A percentile compares a stretch with the other conserved stretches of the same genome.
These are phyloP conservation scores for Pseudozyma thailandica DNA, from an alignment of 1,284 basidiomycete genomes.

Conservation along the genomic window DNA sequence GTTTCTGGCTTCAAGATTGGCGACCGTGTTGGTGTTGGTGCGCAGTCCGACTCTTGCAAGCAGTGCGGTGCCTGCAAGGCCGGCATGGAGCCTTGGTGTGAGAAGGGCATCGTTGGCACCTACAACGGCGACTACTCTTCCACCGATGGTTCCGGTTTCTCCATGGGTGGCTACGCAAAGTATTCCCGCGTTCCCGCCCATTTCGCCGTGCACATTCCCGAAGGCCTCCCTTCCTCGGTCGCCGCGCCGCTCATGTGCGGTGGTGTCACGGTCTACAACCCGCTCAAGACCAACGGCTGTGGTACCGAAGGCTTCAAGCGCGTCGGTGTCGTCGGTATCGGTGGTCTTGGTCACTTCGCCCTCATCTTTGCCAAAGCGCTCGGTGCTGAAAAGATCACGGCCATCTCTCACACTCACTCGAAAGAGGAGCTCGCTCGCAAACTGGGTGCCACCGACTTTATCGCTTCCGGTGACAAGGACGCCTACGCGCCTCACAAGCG, in stretches of 20 bases:
- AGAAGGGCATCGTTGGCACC: conserved; percentile 44
- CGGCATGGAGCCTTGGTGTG: conserved; percentile 53
- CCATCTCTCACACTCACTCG: conserved; percentile 54
- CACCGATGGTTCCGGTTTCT: conserved; percentile 68
- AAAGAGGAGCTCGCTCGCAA: conserved; percentile 56
- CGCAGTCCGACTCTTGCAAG: conserved; percentile 73
- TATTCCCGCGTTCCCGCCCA: conserved; percentile 57
- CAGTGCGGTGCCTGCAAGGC: conserved; percentile 73
- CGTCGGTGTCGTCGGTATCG: conserved; percentile 61
- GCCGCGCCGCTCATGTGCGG: conserved; percentile 65
- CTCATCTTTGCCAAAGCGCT: conserved; percentile 60
- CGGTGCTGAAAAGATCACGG: conserved; percentile 57
- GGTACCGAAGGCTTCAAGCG: conserved; percentile 52
- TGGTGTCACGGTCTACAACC: conserved; percentile 63
- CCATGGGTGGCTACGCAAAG: conserved; percentile 58
- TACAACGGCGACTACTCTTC: conserved; percentile 71
- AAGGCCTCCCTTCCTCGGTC: conserved; percentile 52
- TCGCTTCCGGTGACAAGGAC: conserved; percentile 48
- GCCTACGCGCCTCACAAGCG: conserved; percentile 59
- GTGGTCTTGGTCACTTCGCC: conserved; percentile 62
- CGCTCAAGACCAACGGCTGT: conserved; percentile 60
- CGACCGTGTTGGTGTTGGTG: conserved; percentile 75
- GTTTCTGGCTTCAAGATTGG: conserved; percentile 74
- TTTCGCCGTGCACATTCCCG: conserved; percentile 65
- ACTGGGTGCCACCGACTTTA: conserved; percentile 58